Evolutionary conservation across 495 filamentous ascomycete genomes (phyloP), one percentile per base, ranked within the genome.

Genomic region (Clavariopsis aquatica): DNA sequence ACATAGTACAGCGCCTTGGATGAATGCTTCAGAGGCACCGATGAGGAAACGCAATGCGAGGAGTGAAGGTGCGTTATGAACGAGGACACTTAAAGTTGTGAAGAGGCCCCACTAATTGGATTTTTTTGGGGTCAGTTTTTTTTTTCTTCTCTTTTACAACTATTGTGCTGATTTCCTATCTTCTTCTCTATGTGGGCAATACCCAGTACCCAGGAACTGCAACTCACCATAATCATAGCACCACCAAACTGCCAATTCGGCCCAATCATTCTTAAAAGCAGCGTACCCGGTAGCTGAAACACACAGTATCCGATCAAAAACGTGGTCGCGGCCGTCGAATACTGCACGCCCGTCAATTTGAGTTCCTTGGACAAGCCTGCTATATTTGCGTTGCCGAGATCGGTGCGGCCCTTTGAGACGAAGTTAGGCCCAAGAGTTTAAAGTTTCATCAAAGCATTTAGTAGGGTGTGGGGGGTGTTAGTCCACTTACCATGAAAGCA

Each of bases 241-340:
- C 20, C 22, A 2, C 47, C 47, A 28, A 51, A 51, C 19, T 51
- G 47, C 38, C 38, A 43, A 51, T 23, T 23, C 6, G 57, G 57
- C 3, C 57, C 57, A 22, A 60, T 10, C 24, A 23, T 60, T 8
- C 46, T 10, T 15, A 60, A 15, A 28, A 60, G 57, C 12, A 60
- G 41, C 8, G 57, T 60, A 1, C 57, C 57, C 15, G 57, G 57
- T 19, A 60, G 45, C 34, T 60, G 57, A 28, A 60, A 60, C 12
- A 52, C 17, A 24, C 59, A 22, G 45, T 49, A 60, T 8, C 57
- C 57, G 15, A 60, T 24, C n/a, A 51, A 15, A 23, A 60, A 52
- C 4, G 23, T 49, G 3, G 15, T 60, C 17, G 43, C 23, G 2
- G 28, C 27, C 6, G n/a, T 47, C n/a, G 57, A 60, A 23, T 60